Conservation (phyloP, 306 rosid genomes). For the Inga oerstediana region DNA sequence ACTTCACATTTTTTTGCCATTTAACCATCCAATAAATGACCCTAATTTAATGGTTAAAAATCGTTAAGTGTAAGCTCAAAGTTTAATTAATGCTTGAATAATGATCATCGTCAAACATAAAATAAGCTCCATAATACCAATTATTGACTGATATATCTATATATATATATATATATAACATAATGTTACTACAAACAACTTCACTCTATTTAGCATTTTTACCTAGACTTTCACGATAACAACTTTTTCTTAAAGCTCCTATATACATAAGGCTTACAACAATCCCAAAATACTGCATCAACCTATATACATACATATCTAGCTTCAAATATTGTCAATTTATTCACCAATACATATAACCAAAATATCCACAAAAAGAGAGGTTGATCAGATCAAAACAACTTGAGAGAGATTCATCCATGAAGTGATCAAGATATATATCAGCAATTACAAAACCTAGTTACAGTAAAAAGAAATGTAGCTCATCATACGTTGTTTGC, state of each 20-base stretch:
- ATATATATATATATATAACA: background rate
- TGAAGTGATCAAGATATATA: background rate
- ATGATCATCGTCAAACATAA: too few species aligned
- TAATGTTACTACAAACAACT: background rate
- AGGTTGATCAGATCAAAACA: background rate
- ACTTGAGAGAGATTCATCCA: background rate
- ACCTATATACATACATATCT: background rate
- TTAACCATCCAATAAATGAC: too few species aligned
- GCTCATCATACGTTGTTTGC: background rate
- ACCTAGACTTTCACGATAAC: background rate
- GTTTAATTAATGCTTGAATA: background rate
- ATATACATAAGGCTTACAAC: background rate
- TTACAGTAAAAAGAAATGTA: background rate
- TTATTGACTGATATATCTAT: background rate
- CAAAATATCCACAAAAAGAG: background rate
- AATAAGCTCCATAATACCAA: too few species aligned
- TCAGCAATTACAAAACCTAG: background rate
- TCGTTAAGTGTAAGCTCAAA: too few species aligned
- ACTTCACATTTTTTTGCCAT: too few species aligned
- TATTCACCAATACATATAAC: background rate
- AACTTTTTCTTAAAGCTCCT: background rate
- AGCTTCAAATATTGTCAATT: background rate
- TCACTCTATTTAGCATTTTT: background rate
- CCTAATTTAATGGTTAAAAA: too few species aligned
- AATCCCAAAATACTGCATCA: background rate